Evolutionary conservation across 176 grass and related monocot species (phyloP), one percentile per base, ranked within the genome.

Genomic region (Elaeis guineensis): DNA sequence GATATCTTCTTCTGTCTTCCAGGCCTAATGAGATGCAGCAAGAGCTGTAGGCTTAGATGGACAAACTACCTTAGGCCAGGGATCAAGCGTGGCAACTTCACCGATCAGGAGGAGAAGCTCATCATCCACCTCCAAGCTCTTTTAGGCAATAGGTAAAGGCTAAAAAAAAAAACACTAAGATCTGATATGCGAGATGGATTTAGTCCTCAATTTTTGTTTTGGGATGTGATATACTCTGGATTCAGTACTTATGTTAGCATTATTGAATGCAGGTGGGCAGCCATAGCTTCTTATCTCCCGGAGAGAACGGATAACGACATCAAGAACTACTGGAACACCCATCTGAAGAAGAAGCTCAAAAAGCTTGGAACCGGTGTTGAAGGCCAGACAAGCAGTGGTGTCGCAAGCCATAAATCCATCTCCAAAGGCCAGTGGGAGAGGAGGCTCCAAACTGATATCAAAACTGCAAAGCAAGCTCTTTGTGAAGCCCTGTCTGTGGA

Each of bases 311-410:
- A 95, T 66, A 95, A 95, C 63, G 91, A 95, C 86, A 95, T 95
- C 75, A 95, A 95, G 83, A 95, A 95, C 65, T 86, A 87, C 77
- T 95, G 91, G 91, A 95, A 95, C 86, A 95, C 91, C 18, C 86
- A 90, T 67, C 86, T 95, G 66, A 90, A 84, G 91, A 82, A 82
- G 21, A 95, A 90, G 63, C 77, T 90, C 4, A 56, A 53, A 29
- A 60, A 29, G 51, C 58, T 11, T 7, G 75, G 49, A 62, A 66
- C 49, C 0, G 52, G 52, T 2, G 29, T 3, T 3, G 68, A 17
- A 19, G 60, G 14, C 2, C 69, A 24, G 18, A 48, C 63, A 15
- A 77, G 58, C 26, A 74, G 66, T 66, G 61, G 0, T 16, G 61
- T 18, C 30, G 25, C 56, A 55, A 75, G 52, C 59, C 80, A 24